Percentiles rank a stretch among this genome's conserved stretches.
These are phyloP conservation scores for Lophiostoma macrostomum DNA, from an alignment of 495 filamentous ascomycete species.

Conservation along the genomic window DNA sequence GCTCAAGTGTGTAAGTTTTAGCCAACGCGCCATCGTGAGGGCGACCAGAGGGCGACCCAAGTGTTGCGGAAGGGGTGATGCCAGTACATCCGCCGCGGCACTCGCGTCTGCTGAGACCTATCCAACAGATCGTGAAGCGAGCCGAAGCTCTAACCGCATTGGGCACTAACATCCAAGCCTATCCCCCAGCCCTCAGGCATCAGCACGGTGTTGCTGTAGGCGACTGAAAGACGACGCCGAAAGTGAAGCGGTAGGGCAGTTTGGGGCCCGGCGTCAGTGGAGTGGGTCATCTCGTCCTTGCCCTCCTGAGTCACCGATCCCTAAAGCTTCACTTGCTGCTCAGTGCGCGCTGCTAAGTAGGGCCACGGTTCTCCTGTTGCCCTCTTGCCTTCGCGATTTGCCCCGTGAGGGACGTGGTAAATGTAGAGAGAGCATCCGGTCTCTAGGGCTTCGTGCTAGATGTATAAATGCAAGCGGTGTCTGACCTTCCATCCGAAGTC, in stretches of 20 bases:
- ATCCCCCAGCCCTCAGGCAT: not conserved
- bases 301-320: slow-evolving; percentile 21
- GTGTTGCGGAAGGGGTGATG: not conserved
- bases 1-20: not conserved
- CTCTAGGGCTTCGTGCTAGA: not conserved
- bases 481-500: too few species aligned
- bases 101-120: not conserved
- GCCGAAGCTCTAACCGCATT: not conserved
- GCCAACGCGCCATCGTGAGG: not conserved
- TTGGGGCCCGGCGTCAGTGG: not conserved
- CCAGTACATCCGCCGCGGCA: not conserved
- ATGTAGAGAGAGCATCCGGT: slow-evolving; percentile 2
- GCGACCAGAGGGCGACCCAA: slow-evolving; percentile 2
- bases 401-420: slow-evolving; percentile 9
- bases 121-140: not conserved
- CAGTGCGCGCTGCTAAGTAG: slow-evolving; percentile 5
- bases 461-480: slow-evolving; percentile 9
- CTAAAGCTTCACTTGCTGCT: slow-evolving; percentile 13
- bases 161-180: not conserved
- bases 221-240: slow-evolving; percentile 10
- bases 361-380: slow-evolving; percentile 19
- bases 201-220: not conserved
- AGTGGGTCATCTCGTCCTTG: slow-evolving; percentile 1
- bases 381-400: slow-evolving; percentile 19
- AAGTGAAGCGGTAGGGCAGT: slow-evolving; percentile 19